phyloP scores from a whole-genome alignment of 2,329 filamentous ascomycete species.

The Xylariomycetidae sp. region DNA sequence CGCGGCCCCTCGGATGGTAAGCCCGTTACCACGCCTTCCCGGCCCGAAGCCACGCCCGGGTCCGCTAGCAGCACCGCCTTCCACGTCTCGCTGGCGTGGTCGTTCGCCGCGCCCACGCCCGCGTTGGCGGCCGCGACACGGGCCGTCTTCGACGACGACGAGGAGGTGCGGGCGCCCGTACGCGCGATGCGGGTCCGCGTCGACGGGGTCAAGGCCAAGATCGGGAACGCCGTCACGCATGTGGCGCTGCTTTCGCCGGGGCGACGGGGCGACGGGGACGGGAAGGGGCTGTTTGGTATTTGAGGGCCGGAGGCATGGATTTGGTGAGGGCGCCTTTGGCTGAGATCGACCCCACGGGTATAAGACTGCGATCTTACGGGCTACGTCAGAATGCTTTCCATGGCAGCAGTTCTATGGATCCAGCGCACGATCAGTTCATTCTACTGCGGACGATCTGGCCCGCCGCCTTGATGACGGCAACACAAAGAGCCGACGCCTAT shows the following conservation, averaged over 20 bases:
- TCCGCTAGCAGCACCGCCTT: slow-evolving; percentile 48
- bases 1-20: no score
- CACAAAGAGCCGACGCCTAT: no score
- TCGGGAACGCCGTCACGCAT: slow-evolving; percentile 62
- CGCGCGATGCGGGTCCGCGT: slow-evolving; percentile 45
- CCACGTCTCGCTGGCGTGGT: slow-evolving; percentile 89
- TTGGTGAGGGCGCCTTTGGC: background rate
- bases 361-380: no score
- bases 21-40: background rate
- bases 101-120: slow-evolving; percentile 44
- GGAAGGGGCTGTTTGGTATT: slow-evolving; percentile 11
- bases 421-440: no score
- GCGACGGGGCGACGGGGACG: slow-evolving; percentile 2
- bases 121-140: background rate
- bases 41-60: background rate
- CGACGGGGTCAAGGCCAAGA: slow-evolving; percentile 63
- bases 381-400: no score
- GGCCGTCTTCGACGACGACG: background rate
- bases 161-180: slow-evolving; percentile 1
- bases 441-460: no score
- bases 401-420: no score
- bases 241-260: slow-evolving; percentile 30
- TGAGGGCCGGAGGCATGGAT: slow-evolving; percentile 1
- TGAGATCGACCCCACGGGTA: no score
- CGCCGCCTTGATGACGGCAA: no score